Evolutionary conservation across 2,329 filamentous ascomycete species (phyloP).

Genomic region (Diaporthe amygdali): DNA sequence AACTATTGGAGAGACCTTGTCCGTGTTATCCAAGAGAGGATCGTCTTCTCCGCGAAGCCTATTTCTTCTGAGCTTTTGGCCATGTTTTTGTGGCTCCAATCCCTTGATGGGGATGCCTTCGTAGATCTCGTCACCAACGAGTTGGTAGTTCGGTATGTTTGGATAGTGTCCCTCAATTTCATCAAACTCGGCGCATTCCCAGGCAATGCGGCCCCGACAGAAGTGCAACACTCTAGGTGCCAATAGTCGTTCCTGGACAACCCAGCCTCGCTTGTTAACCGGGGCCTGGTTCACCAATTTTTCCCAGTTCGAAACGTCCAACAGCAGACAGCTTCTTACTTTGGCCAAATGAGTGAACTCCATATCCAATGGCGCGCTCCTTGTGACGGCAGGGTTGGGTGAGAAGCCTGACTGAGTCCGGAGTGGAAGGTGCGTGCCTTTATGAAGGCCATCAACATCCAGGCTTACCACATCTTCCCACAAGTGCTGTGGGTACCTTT

Average conservation of each 20-base stretch:
- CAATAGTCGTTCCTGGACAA: constrained; percentile 31
- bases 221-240: constrained; percentile 31
- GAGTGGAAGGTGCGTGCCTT: neutral
- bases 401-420: neutral
- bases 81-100: neutral
- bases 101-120: neutral
- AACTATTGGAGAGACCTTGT: neutral
- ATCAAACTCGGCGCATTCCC: constrained; percentile 27
- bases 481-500: neutral
- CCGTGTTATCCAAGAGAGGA: neutral
- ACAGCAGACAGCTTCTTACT: neutral
- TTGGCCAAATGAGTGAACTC: neutral
- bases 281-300: constrained; percentile 1
- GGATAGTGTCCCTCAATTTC: neutral
- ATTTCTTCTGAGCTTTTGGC: neutral
- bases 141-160: neutral
- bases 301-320: constrained; percentile 17
- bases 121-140: neutral
- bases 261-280: constrained; percentile 30
- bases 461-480: constrained; percentile 7
- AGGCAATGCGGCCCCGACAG: constrained; percentile 26
- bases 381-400: neutral
- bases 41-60: neutral
- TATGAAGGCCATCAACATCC: neutral
- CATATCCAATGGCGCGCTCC: neutral